Evolutionary conservation across 1,284 basidiomycete species (phyloP).

Genomic region (Heterobasidion occidentale): DNA sequence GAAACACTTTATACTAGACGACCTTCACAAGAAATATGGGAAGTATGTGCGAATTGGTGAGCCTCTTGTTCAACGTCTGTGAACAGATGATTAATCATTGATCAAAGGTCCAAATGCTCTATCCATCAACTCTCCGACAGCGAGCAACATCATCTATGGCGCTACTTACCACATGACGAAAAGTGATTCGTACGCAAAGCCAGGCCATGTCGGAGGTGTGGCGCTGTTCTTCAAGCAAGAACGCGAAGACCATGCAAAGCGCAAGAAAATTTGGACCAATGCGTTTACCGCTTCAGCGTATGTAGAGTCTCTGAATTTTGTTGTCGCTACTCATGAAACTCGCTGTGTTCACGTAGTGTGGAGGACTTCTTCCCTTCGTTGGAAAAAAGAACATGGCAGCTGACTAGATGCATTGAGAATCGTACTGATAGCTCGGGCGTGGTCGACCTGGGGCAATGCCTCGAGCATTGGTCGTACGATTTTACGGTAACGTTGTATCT

Average conservation of each 20-base stretch:
- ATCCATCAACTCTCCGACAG: constrained; percentile 2
- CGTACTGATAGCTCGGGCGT: background rate
- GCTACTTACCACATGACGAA: background rate
- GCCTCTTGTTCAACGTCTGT: background rate
- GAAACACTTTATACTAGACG: constrained; percentile 3
- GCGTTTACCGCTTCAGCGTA: background rate
- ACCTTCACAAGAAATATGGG: constrained; percentile 9
- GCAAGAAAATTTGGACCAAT: background rate
- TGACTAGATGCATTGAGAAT: constrained; percentile 17
- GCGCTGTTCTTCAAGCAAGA: constrained; percentile 3
- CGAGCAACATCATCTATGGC: background rate
- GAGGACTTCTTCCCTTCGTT: background rate
- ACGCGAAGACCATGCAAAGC: background rate
- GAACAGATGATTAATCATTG: background rate
- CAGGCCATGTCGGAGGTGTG: background rate
- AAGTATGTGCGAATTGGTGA: constrained; percentile 8
- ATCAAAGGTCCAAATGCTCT: constrained; percentile 6
- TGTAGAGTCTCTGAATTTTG: background rate
- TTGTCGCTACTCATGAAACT: background rate
- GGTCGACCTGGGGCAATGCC: constrained; percentile 3
- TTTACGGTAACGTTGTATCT: constrained; percentile 8
- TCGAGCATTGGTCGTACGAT: constrained; percentile 11
- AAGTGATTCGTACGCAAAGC: background rate
- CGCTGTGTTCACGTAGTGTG: background rate
- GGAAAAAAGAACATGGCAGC: background rate